These are phyloP conservation scores for Cercophora scortea DNA, from an alignment of 495 filamentous ascomycete genomes.

Conservation along the genomic window DNA sequence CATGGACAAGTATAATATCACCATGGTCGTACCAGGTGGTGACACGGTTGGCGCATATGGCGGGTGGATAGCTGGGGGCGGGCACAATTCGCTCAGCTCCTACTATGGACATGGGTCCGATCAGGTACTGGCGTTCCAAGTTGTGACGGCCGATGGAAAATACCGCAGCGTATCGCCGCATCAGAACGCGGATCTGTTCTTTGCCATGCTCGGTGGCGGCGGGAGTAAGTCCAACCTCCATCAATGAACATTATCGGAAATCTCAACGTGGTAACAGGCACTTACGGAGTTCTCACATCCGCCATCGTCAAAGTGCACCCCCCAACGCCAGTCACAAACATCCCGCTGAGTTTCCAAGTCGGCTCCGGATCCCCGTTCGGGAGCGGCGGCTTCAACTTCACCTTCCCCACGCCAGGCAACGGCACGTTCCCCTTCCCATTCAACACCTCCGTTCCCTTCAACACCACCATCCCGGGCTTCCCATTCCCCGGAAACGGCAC, in stretches of 20 bases:
- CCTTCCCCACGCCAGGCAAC: conserved; percentile 12
- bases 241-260: not conserved
- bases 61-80: conserved; percentile 36
- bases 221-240: conserved; percentile 15
- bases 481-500: conserved; percentile 4
- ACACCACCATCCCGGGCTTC: not conserved
- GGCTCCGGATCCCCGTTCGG: not conserved
- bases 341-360: conserved; percentile 12
- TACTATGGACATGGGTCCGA: conserved; percentile 46
- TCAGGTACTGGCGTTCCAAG: conserved; percentile 40
- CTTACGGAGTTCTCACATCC: conserved; percentile 48
- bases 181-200: conserved; percentile 47
- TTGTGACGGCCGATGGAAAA: conserved; percentile 45
- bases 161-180: conserved; percentile 41
- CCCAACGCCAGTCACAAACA: conserved; percentile 17
- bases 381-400: conserved; percentile 19
- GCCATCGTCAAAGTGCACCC: conserved; percentile 35
- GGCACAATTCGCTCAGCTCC: conserved; percentile 43
- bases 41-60: conserved; percentile 24
- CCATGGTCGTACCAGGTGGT: conserved; percentile 36
- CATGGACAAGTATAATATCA: conserved; percentile 25
- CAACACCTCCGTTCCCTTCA: conserved; percentile 18
- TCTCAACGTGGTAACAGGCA: conserved; percentile 20
- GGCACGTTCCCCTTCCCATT: conserved; percentile 13
- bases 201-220: conserved; percentile 46